phyloP scores from a whole-genome alignment of 1,284 basidiomycete species.

The Cystobasidium sp. region DNA sequence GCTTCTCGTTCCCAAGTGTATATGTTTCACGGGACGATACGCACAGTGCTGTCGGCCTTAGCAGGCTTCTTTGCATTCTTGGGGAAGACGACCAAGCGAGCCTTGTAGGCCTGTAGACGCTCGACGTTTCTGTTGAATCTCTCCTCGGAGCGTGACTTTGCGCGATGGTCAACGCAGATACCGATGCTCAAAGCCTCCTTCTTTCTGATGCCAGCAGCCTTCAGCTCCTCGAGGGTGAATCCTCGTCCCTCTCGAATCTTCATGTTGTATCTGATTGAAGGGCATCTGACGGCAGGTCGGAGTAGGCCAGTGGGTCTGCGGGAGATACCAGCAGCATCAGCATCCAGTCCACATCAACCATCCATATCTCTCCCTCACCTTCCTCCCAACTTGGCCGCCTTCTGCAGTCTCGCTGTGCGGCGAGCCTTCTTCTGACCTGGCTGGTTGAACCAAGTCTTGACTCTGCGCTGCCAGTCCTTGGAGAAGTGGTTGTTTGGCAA shows the following conservation, averaged over 20 bases:
- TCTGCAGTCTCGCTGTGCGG: slow-evolving; percentile 87
- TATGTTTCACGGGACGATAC: slow-evolving; percentile 55
- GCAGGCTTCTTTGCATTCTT: slow-evolving; percentile 83
- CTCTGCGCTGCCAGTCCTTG: slow-evolving; percentile 96
- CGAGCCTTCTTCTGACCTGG: slow-evolving; percentile 97
- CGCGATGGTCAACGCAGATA: slow-evolving; percentile 95
- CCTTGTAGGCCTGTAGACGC: slow-evolving; percentile 91
- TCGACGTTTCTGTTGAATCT: slow-evolving; percentile 94
- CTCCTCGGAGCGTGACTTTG: slow-evolving; percentile 92
- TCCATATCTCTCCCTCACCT: slow-evolving; percentile 54
- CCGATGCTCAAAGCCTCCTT: slow-evolving; percentile 93
- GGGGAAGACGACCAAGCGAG: slow-evolving; percentile 81
- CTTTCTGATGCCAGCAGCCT: slow-evolving; percentile 91
- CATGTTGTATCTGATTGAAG: slow-evolving; percentile 98
- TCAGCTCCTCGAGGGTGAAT: slow-evolving; percentile 93
- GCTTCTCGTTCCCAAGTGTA: background rate
- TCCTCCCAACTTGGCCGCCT: slow-evolving; percentile 89
- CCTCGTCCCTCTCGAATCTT: slow-evolving; percentile 96
- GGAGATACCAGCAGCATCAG: background rate
- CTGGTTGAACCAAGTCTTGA: slow-evolving; percentile 99
- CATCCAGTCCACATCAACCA: background rate
- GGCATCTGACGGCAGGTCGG: slow-evolving; percentile 95
- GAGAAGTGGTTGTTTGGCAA: slow-evolving; percentile 94
- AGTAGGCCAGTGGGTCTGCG: slow-evolving; percentile 80
- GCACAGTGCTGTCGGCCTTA: slow-evolving; percentile 86